Conservation (phyloP, 2,329 filamentous ascomycete species). For the Neopestalotiopsis sp. region DNA sequence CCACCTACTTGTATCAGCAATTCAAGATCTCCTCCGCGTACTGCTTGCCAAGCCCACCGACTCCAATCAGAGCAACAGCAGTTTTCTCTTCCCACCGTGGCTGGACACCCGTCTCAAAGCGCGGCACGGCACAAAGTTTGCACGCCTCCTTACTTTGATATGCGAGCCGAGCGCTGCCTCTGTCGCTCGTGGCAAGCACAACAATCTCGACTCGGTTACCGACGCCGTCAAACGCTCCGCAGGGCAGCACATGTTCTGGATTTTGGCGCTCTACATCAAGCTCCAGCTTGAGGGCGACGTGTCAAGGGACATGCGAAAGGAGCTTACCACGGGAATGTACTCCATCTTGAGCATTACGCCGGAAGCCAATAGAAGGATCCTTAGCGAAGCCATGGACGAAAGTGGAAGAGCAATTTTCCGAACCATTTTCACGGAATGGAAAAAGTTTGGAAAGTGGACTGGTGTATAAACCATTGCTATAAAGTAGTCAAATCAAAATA, state of each 20-base stretch:
- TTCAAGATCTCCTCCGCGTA: conserved; percentile 61
- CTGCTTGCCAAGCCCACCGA: conserved; percentile 48
- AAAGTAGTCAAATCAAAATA: too few relatives aligned
- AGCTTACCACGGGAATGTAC: conserved; percentile 62
- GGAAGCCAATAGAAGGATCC: conserved; percentile 56
- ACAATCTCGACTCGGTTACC: conserved; percentile 61
- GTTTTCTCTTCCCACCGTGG: conserved; percentile 36
- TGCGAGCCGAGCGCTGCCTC: conserved; percentile 64
- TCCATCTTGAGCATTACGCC: conserved; percentile 64
- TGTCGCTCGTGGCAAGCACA: conserved; percentile 52
- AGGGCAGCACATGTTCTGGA: conserved; percentile 65
- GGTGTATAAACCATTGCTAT: conserved; percentile 48
- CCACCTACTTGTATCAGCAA: conserved; percentile 58
- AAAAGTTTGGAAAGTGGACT: conserved; percentile 68
- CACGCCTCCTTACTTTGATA: conserved; percentile 61
- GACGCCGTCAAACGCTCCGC: conserved; percentile 66
- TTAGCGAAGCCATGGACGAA: conserved; percentile 65
- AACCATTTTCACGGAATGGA: conserved; percentile 63
- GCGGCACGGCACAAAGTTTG: conserved; percentile 55
- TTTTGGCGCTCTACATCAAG: conserved; percentile 64
- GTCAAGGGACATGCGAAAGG: conserved; percentile 55
- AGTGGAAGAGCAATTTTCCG: conserved; percentile 64
- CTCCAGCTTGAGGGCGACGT: conserved; percentile 62
- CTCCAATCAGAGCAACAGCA: conserved; percentile 23
- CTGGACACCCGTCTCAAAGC: conserved; percentile 41